Evolutionary conservation across 805 yeast genomes (phyloP).

Genomic region (Yamadazyma nakazawae): DNA sequence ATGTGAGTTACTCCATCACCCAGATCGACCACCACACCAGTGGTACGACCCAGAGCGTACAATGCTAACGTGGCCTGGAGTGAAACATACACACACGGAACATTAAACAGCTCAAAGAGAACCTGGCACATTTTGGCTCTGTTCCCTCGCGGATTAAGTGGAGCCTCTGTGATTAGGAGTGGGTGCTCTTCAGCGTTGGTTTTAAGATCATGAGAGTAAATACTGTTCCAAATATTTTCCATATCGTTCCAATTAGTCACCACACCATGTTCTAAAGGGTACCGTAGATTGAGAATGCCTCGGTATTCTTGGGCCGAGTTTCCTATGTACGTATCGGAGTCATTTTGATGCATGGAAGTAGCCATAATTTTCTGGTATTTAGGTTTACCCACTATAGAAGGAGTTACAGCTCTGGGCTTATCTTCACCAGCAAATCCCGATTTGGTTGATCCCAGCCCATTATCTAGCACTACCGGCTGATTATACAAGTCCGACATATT

Average conservation of each 20-base stretch:
- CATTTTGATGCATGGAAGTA: conserved; percentile 39
- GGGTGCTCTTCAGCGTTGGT: conserved; percentile 80
- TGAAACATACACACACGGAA: conserved; percentile 71
- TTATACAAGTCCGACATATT: conserved; percentile 24
- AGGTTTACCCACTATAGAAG: conserved; percentile 74
- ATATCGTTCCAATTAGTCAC: conserved; percentile 82
- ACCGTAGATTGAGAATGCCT: conserved; percentile 66
- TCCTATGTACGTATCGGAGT: conserved; percentile 73
- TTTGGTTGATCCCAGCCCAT: conserved; percentile 79
- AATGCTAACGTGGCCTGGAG: conserved; percentile 78
- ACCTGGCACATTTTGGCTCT: conserved; percentile 61
- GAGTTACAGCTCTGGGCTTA: conserved; percentile 61
- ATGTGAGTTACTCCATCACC: conserved; percentile 91
- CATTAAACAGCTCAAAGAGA: conserved; percentile 67
- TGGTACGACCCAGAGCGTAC: conserved; percentile 86
- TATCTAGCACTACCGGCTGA: conserved; percentile 46
- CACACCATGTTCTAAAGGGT: conserved; percentile 79
- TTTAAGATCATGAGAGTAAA: conserved; percentile 55
- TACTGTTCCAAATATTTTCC: conserved; percentile 76
- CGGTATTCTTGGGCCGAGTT: conserved; percentile 67
- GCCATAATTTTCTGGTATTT: conserved; percentile 85
- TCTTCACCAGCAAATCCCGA: conserved; percentile 95
- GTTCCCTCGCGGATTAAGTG: conserved; percentile 66
- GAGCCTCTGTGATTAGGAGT: conserved; percentile 82
- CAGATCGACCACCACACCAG: conserved; percentile 85